Base-by-base conservation (phyloP, 352 stramenopile species). In the Globisporangium alternatum region DNA sequence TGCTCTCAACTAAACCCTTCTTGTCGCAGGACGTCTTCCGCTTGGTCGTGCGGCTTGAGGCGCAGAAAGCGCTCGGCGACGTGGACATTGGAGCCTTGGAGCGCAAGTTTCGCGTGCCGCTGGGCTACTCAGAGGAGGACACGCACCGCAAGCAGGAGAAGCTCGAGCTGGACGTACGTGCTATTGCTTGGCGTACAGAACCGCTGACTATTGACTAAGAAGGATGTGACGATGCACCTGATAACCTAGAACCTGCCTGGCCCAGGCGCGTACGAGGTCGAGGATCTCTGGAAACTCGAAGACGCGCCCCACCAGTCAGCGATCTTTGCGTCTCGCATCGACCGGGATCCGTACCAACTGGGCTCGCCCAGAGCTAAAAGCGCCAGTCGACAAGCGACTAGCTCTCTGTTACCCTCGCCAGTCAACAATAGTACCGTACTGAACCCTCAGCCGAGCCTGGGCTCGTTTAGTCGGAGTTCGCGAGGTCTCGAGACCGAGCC, bases 1-100 rank as follows among this genome's bases (percentile, higher is more conserved):
- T 13, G 5, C 39, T 44, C 39, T 6, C 39, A 44, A n/a, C 37
- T 22, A 43, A 55, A 35, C 80, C 81, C 19, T 86, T 90, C 62
- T 52, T 93, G 2, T 65, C 84, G 39, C 75, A 73, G 41, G 84
- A 93, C 22, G 74, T 90, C 33, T 93, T 93, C 64, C 76, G 80
- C 6, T 61, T 90, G n/a, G 64, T 93, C 31, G 65, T 91, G 33
- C 71, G 69, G 4, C 76, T 93, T 7, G 84, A 93, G 37, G 65
- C 68, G 1, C 79, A 90, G 44, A 85, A 89, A 65, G 67, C 70
- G 1, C 66, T 86, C 5, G 60, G 51, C 13, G 75, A 86, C 10
- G 75, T 88, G 12, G 80, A 91, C 49, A 67, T 84, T 9, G 41
- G 56, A 17, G 66, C 73, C n/a, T 71, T 93, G 12, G 78, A 90